These are phyloP conservation scores for Phanerodontia chrysosporium DNA, from an alignment of 768 basidiomycete genomes.

Conservation along the genomic window DNA sequence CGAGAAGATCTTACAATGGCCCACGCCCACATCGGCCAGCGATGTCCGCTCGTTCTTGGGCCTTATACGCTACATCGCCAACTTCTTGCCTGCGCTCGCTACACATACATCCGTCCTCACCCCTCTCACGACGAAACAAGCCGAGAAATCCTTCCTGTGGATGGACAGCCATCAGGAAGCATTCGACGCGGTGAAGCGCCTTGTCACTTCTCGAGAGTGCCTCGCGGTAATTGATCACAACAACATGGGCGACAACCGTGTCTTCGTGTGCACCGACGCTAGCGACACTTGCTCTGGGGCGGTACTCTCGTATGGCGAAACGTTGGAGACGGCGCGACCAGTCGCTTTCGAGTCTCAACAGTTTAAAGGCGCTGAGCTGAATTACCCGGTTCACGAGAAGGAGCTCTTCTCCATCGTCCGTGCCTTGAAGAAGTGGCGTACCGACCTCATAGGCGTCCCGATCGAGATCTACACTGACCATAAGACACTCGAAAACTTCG, in stretches of 20 bases:
- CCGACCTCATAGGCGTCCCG: constrained; percentile 15
- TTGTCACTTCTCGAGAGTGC: constrained; percentile 24
- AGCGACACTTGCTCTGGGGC: constrained; percentile 28
- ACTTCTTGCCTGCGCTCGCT: constrained; percentile 27
- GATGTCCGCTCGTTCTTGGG: constrained; percentile 26
- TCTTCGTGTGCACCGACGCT: constrained; percentile 33
- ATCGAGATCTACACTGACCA: constrained; percentile 34
- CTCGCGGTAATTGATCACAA: constrained; percentile 31
- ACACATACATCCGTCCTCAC: constrained; percentile 25
- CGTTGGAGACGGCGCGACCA: constrained; percentile 29
- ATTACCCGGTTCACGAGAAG: constrained; percentile 36
- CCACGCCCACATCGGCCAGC: constrained; percentile 11
- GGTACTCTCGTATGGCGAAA: constrained; percentile 27
- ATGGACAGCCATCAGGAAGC: constrained; percentile 30
- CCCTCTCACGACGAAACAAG: constrained; percentile 22
- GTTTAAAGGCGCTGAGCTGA: constrained; percentile 25
- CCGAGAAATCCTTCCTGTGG: constrained; percentile 11
- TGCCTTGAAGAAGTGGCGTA: constrained; percentile 22
- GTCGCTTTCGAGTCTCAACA: constrained; percentile 29
- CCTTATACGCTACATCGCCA: constrained; percentile 25
- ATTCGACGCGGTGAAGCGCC: constrained; percentile 32
- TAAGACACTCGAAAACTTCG: constrained; percentile 30
- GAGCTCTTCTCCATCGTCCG: constrained; percentile 34
- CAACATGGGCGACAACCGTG: constrained; percentile 24
- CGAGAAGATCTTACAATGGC: constrained; percentile 21